Evolutionary conservation across 73 alveolate genomes (phyloP).

Genomic region (Tetrahymena malaccensis): DNA sequence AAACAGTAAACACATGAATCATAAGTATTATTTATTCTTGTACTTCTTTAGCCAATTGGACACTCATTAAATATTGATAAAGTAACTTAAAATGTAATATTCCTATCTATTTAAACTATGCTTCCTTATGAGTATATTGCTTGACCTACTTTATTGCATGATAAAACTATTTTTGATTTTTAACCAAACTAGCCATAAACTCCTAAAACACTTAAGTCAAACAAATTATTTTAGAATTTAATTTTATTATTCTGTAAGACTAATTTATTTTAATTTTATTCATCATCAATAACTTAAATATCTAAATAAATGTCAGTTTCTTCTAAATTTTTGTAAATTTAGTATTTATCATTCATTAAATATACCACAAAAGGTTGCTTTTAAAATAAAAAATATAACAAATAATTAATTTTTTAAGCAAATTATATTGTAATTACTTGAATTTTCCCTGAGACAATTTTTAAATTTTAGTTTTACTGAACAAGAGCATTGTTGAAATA

Average conservation of each 20-base stretch:
- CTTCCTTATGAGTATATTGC: neutral
- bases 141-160: neutral
- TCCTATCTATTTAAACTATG: neutral
- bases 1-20: neutral
- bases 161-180: neutral
- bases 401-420: no score
- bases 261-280: neutral
- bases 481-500: neutral
- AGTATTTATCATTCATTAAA: neutral
- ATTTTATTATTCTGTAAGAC: neutral
- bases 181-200: neutral
- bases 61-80: neutral
- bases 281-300: neutral
- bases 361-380: neutral
- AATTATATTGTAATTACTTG: neutral
- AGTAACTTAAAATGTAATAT: neutral
- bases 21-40: neutral
- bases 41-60: neutral
- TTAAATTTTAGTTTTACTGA: neutral
- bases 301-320: neutral
- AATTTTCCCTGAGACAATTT: neutral
- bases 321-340: neutral
- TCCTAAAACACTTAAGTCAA: neutral
- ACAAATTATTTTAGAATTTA: neutral
- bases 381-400: neutral